Base-by-base conservation (phyloP, 306 rosid genomes). In the Benincasa hispida region DNA sequence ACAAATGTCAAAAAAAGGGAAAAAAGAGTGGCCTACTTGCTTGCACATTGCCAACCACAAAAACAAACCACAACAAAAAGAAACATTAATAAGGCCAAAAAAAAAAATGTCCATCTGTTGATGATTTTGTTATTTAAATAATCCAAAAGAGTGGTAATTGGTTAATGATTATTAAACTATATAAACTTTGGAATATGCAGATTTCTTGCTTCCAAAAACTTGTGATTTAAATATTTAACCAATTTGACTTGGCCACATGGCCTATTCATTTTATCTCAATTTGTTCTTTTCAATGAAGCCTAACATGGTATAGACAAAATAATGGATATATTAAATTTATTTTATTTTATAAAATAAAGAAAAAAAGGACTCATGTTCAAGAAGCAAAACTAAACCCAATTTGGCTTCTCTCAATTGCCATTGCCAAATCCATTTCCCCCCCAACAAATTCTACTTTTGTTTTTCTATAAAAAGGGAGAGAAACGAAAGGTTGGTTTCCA, bases 241-340 rank as follows among this genome's bases (percentile, higher is more conserved):
- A 37, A 66, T 35, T 66, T 66, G 72, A 66, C 19, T 37, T 35
- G 4, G 72, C 72, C 72, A 66, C 72, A 66, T 66, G 50, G 50
- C 72, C 72, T 37, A 19, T 66, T 66, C 50, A 66, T 66, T 10
- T 66, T n/a, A 39, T 66, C 30, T n/a, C 5, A 66, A 66, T 66
- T 66, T 66, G 72, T 66, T 66, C 10, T 37, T 66, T 66, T 66
- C 72, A 34, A 63, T 35, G 48, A 18, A 63, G 47, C 72, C 72
- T 63, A 63, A 63, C 72, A 63, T 63, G 72, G 17, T 34, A 37
- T 66, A 2, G 47, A 37, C 50, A n/a, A 66, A 65, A 19, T 19
- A 65, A 65, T 65, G 48, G 72, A 65, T 65, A 35, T 34, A 63
- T 1, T 34, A 63, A 17, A 63, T 10, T 59, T 3, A 59, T 34